Conservation (phyloP, 2,329 filamentous ascomycete genomes). For the Apiospora koreana region DNA sequence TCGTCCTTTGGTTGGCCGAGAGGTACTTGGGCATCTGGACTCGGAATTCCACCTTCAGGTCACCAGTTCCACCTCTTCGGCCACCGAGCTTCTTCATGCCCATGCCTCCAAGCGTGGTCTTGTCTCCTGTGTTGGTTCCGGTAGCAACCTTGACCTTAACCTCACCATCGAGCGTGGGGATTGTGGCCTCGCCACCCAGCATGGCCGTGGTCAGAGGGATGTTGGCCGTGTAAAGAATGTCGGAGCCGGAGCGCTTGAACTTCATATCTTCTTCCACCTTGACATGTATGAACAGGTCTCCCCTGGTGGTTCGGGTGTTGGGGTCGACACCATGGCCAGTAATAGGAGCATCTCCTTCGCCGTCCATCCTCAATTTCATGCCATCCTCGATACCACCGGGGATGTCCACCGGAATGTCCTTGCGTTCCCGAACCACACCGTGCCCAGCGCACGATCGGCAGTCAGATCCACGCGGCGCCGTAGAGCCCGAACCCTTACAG, state of each 20-base stretch:
- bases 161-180: conserved; percentile 88
- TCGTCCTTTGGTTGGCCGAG: conserved; percentile 84
- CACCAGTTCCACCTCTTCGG: conserved; percentile 69
- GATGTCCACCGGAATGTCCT: conserved; percentile 86
- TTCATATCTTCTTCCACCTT: conserved; percentile 86
- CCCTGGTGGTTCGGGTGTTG: conserved; percentile 66
- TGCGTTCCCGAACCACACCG: conserved; percentile 80
- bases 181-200: conserved; percentile 83
- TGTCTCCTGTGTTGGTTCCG: conserved; percentile 90
- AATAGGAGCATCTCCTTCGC: conserved; percentile 83
- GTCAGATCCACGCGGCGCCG: conserved; percentile 76
- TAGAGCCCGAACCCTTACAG: conserved; percentile 78
- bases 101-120: conserved; percentile 84
- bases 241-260: conserved; percentile 83
- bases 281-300: conserved; percentile 90
- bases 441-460: conserved; percentile 80
- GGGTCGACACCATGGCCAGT: conserved; percentile 70
- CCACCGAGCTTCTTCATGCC: conserved; percentile 86
- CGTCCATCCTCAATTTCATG: conserved; percentile 83
- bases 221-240: conserved; percentile 88
- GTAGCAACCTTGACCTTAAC: conserved; percentile 90
- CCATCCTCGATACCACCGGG: conserved; percentile 95
- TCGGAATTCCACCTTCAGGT: conserved; percentile 92
- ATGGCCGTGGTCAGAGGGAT: conserved; percentile 92
- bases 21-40: conserved; percentile 95